A percentile compares a stretch with the other conserved stretches of the same genome.
Evolutionary conservation across 495 filamentous ascomycete species (phyloP).

Genomic region (Trichoderma gamsii): DNA sequence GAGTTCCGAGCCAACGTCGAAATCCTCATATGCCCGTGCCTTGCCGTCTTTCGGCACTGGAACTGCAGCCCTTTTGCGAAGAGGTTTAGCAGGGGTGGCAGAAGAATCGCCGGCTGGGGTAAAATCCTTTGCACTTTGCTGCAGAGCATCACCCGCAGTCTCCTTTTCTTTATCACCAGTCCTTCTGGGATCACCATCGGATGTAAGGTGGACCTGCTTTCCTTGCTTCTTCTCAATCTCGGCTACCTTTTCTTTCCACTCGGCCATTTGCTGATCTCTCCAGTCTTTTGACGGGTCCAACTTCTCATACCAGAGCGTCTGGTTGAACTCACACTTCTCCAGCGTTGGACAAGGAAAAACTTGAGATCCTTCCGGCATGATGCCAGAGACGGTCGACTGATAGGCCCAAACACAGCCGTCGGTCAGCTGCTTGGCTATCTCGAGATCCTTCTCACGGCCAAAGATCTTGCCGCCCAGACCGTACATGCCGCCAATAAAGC

Average conservation of each 20-base stretch:
- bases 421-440: constrained; percentile 74
- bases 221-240: constrained; percentile 30
- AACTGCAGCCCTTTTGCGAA: neutral
- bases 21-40: neutral
- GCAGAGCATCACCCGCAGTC: constrained; percentile 5
- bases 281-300: constrained; percentile 45
- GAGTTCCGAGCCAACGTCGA: constrained; percentile 6
- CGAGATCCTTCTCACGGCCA: constrained; percentile 66
- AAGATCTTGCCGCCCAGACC: constrained; percentile 87
- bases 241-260: constrained; percentile 32
- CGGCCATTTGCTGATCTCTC: constrained; percentile 34
- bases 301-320: constrained; percentile 54
- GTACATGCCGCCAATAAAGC: constrained; percentile 93
- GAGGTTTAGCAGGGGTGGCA: neutral
- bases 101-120: neutral
- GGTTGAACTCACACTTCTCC: constrained; percentile 68
- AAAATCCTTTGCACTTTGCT: constrained; percentile 9
- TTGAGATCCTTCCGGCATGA: constrained; percentile 79
- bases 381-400: constrained; percentile 68
- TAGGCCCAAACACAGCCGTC: constrained; percentile 97
- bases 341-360: constrained; percentile 61
- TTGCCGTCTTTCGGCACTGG: neutral
- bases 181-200: constrained; percentile 16
- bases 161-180: constrained; percentile 11
- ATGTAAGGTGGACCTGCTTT: constrained; percentile 15